Percentiles rank a stretch among this genome's conserved stretches.
Evolutionary conservation across 305 asterid genomes (phyloP).

Genomic region (Nicotiana rustica): DNA sequence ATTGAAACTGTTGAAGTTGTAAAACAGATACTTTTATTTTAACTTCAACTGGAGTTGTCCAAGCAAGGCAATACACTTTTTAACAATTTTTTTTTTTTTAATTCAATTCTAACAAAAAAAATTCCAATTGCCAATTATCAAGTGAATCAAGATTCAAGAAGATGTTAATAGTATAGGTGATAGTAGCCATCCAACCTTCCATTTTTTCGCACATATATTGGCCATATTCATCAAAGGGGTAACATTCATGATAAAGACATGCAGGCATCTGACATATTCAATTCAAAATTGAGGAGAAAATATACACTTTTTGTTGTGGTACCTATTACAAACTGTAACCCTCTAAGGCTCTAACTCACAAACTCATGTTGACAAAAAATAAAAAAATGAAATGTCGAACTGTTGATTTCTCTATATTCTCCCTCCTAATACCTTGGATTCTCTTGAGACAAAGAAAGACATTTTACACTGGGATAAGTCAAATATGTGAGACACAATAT

Average conservation of each 20-base stretch:
- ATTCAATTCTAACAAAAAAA: no score
- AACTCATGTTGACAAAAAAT: not conserved
- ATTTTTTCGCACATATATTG: not conserved
- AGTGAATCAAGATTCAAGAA: no score
- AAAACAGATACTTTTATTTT: no score
- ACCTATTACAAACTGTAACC: not conserved
- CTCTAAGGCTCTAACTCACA: not conserved
- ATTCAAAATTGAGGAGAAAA: conserved; percentile 18
- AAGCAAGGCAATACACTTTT: no score
- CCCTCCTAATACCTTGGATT: not conserved
- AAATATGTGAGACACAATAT: not conserved
- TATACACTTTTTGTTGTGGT: conserved; percentile 7
- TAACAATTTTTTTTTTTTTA: no score
- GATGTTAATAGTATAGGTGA: not conserved
- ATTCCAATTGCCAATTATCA: no score
- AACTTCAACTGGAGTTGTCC: no score
- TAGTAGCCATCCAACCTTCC: not conserved
- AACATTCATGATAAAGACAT: conserved; percentile 12
- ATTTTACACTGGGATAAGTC: not conserved
- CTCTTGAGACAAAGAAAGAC: not conserved
- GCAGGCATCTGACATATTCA: conserved; percentile 7
- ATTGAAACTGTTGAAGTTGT: no score
- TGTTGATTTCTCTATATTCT: not conserved
- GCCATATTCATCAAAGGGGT: conserved; percentile 26
- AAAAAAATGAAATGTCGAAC: not conserved